Evolutionary conservation across 305 asterid species (phyloP).

Genomic region (Solanum hybrid): DNA sequence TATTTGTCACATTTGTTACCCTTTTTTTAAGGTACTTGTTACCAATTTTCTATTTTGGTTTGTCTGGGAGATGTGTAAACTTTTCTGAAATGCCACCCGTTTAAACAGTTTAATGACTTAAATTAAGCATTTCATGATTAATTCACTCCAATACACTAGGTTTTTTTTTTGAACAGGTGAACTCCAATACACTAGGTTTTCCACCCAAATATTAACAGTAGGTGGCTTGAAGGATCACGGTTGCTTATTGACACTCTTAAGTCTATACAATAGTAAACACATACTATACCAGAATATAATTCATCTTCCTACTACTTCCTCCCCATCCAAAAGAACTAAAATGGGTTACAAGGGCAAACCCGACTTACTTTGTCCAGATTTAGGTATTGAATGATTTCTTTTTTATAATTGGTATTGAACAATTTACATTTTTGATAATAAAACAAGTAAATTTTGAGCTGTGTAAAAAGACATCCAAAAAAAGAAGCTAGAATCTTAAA

Average conservation of each 20-base stretch:
- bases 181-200: neutral
- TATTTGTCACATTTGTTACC: neutral
- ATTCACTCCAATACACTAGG: neutral
- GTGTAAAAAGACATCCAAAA: neutral
- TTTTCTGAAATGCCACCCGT: neutral
- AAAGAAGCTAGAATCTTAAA: constrained; percentile 1
- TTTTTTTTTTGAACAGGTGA: neutral
- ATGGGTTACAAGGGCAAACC: neutral
- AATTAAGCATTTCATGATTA: constrained; percentile 1
- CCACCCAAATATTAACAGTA: constrained; percentile 1
- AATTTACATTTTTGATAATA: neutral
- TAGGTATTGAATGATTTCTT: neutral
- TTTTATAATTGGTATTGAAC: neutral
- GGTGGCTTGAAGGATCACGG: neutral
- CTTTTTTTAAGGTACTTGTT: neutral
- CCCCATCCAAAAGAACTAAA: neutral
- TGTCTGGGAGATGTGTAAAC: neutral
- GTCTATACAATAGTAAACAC: neutral
- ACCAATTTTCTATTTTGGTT: constrained; percentile 3
- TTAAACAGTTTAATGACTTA: neutral
- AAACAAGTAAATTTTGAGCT: neutral
- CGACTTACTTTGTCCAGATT: neutral
- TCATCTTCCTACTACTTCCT: neutral
- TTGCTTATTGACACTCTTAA: neutral
- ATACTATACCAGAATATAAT: neutral